These are phyloP conservation scores for Mitragyna speciosa DNA, from an alignment of 257 asterid genomes.

Conservation along the genomic window DNA sequence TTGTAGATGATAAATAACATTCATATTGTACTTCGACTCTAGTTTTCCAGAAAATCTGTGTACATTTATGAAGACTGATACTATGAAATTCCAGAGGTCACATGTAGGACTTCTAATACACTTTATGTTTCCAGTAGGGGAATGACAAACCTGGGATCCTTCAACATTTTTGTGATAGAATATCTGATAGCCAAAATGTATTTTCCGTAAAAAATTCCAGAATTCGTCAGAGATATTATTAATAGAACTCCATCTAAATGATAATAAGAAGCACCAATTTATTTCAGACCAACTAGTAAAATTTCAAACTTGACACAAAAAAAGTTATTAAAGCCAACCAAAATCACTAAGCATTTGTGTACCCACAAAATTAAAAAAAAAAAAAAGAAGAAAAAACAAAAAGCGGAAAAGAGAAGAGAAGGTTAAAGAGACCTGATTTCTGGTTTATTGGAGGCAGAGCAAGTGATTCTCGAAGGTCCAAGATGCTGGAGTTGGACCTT, in stretches of 20 bases:
- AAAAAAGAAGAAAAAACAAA: neutral
- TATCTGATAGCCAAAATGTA: neutral
- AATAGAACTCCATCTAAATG: neutral
- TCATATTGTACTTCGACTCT: neutral
- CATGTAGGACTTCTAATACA: neutral
- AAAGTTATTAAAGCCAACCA: neutral
- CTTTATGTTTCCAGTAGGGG: neutral
- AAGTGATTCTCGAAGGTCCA: constrained; percentile 7
- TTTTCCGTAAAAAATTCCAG: neutral
- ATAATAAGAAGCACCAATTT: too few species aligned
- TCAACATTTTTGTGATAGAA: neutral
- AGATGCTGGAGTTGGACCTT: neutral
- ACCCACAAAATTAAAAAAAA: too few species aligned
- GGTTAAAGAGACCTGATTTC: constrained; percentile 29
- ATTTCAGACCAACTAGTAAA: too few species aligned
- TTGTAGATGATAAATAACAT: neutral
- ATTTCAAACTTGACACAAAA: neutral
- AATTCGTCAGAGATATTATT: neutral
- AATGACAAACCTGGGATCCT: neutral
- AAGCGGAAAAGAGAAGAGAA: neutral
- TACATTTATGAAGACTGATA: neutral
- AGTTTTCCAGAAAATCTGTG: neutral
- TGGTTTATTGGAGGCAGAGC: constrained; percentile 32
- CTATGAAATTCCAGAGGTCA: neutral
- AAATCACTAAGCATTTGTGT: neutral